Base-by-base conservation (phyloP, 2,329 filamentous ascomycete genomes). In the Chrysoporthe puriensis region DNA sequence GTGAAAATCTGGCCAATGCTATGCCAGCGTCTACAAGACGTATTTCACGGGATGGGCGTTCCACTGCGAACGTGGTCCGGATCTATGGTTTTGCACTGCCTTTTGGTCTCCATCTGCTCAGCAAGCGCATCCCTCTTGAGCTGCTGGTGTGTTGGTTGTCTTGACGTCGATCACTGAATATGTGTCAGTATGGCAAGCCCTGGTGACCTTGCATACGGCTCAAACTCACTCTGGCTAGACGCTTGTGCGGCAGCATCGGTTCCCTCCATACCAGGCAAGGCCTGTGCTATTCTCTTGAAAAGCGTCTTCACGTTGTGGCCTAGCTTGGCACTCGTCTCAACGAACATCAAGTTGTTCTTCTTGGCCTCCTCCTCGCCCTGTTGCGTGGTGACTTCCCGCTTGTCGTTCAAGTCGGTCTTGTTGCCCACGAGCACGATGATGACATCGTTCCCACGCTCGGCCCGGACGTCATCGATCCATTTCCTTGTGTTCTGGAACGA, bases 391-490 rank as follows among this genome's bases (percentile, higher is more conserved):
- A 99, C 96, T 81, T 99, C 95, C 66, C 96, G 89, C 87, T 97
- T 98, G 80, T 99, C 96, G 80, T 96, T 97, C 79, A 99, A 81
- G 85, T 99, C 96, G 57, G 96, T 99, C 89, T 99, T 99, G 86
- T 99, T 99, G 73, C 96, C 96, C 50, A 99, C 96, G 59, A 99
- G 84, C 59, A 99, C 96, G 75, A 99, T 98, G 75, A 99, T 99
- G 70, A 99, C 96, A 81, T 99, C 96, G 84, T 97, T 97, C 63
- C 96, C 96, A 76, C 96, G 89, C 84, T 99, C 96, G 63, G 94
- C 95, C 70, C 96, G 89, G 68, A 99, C 96, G 77, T 99, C 96
- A 78, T 99, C 96, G 73, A 99, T 97, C 96, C 96, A 99, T 86
- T 99, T 99, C 77, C 94, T 90, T 65, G 96, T 99, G 82, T 99